phyloP scores from a whole-genome alignment of 176 grass and related monocot genomes.

The Triticum timopheevii region DNA sequence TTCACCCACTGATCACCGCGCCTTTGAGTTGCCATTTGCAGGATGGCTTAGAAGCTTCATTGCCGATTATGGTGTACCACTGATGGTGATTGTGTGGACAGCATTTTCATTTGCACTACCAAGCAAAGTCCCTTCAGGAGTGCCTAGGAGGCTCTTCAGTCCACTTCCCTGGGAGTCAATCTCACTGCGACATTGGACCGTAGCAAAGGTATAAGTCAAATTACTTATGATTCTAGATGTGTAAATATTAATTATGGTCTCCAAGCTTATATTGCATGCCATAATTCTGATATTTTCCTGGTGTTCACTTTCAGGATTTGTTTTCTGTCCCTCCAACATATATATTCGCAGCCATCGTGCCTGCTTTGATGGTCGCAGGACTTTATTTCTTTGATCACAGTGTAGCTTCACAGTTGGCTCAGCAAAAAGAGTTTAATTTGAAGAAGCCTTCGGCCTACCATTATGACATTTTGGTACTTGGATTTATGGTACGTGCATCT shows the following conservation, averaged over 20 bases:
- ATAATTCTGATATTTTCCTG: slow-evolving; percentile 1
- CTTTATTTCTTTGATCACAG: slow-evolving; percentile 98
- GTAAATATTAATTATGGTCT: not conserved
- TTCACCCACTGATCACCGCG: not conserved
- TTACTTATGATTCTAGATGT: not conserved
- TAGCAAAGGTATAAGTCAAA: slow-evolving; percentile 55
- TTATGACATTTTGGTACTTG: slow-evolving; percentile 91
- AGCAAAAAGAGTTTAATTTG: slow-evolving; percentile 96
- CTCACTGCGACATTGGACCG: slow-evolving; percentile 74
- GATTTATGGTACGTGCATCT: slow-evolving; percentile 55
- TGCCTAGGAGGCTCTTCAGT: slow-evolving; percentile 77
- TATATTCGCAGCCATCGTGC: slow-evolving; percentile 86
- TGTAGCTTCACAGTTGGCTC: slow-evolving; percentile 91
- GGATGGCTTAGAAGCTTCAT: slow-evolving; percentile 85
- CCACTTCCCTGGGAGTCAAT: slow-evolving; percentile 86
- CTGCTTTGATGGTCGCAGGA: slow-evolving; percentile 88
- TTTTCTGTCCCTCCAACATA: slow-evolving; percentile 70
- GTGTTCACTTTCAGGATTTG: slow-evolving; percentile 64
- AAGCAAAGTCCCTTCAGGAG: slow-evolving; percentile 56
- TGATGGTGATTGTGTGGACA: slow-evolving; percentile 95
- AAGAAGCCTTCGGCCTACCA: slow-evolving; percentile 93
- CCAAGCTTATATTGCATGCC: not conserved
- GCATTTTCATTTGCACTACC: slow-evolving; percentile 73
- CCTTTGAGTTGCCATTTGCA: slow-evolving; percentile 34
- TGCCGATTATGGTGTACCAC: slow-evolving; percentile 85